Conservation (phyloP, 768 basidiomycete species). For the Lactarius pseudohatsudake region DNA sequence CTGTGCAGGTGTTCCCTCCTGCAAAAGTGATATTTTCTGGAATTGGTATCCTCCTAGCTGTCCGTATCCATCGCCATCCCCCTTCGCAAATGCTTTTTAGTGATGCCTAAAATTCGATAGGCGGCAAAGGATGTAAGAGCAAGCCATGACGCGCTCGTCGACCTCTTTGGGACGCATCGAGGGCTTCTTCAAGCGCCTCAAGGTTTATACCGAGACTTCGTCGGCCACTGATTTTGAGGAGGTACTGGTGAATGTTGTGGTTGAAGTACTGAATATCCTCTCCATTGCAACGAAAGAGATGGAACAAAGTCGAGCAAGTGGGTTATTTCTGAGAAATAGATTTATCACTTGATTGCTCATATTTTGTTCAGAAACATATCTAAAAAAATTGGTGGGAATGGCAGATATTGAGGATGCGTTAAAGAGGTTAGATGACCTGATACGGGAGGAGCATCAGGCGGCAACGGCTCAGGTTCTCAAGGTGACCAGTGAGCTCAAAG, state of each 20-base stretch:
- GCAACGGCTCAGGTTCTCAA: background rate
- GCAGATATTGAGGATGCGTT: background rate
- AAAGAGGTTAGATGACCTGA: background rate
- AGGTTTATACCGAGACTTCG: background rate
- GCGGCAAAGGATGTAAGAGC: background rate
- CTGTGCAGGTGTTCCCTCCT: background rate
- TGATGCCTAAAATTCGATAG: background rate
- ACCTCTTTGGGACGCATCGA: constrained; percentile 1
- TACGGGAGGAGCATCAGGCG: background rate
- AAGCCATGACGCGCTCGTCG: background rate
- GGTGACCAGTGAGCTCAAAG: background rate
- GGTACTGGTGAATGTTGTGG: background rate
- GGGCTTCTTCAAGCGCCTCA: background rate
- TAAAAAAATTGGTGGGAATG: background rate
- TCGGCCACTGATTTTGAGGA: background rate
- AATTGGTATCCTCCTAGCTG: background rate
- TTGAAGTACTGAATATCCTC: background rate
- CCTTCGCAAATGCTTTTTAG: background rate
- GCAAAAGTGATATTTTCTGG: background rate
- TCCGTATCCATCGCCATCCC: background rate
- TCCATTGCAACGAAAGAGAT: background rate
- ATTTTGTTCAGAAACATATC: background rate
- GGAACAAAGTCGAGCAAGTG: background rate
- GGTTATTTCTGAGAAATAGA: background rate
- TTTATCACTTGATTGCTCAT: background rate